These are phyloP conservation scores for Moniliella sp. DNA, from an alignment of 1,284 basidiomycete genomes.

Conservation along the genomic window DNA sequence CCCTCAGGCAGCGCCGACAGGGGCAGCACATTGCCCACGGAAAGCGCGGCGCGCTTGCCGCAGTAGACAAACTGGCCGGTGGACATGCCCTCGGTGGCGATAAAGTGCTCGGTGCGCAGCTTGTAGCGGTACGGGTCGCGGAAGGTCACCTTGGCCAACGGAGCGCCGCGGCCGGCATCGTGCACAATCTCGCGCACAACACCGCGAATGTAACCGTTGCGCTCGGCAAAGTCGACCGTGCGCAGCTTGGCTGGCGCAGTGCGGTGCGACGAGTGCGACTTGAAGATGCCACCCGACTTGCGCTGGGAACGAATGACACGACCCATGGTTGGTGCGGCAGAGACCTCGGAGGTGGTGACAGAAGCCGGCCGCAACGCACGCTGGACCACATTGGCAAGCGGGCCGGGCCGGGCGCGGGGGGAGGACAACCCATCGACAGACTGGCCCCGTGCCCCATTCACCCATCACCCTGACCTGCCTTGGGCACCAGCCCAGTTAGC, in stretches of 20 bases:
- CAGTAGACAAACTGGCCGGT: constrained; percentile 91
- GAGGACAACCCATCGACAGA: too few relatives aligned
- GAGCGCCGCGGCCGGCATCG: constrained; percentile 94
- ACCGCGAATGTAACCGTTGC: constrained; percentile 92
- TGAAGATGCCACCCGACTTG: constrained; percentile 33
- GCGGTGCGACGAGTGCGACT: constrained; percentile 40
- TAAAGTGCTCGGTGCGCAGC: constrained; percentile 88
- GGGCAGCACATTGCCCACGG: constrained; percentile 90
- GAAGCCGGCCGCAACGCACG: too few relatives aligned
- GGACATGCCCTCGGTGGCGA: constrained; percentile 92
- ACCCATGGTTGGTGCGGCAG: too few relatives aligned
- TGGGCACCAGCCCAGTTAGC: too few relatives aligned
- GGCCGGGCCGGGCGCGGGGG: too few relatives aligned
- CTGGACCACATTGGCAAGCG: too few relatives aligned
- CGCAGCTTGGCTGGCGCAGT: constrained; percentile 81
- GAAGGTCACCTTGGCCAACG: constrained; percentile 94
- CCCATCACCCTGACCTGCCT: too few relatives aligned
- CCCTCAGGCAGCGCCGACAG: constrained; percentile 82
- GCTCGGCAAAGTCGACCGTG: constrained; percentile 85
- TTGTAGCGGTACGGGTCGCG: constrained; percentile 99
- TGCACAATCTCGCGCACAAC: constrained; percentile 99
- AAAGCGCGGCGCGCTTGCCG: constrained; percentile 85
- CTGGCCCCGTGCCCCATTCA: too few relatives aligned
- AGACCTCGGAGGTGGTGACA: too few relatives aligned
- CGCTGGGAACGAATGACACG: constrained; percentile 29